A percentile compares a stretch with the other conserved stretches of the same genome.
Evolutionary conservation across 805 yeast species (phyloP).

Genomic region (Blastobotrys americana): DNA sequence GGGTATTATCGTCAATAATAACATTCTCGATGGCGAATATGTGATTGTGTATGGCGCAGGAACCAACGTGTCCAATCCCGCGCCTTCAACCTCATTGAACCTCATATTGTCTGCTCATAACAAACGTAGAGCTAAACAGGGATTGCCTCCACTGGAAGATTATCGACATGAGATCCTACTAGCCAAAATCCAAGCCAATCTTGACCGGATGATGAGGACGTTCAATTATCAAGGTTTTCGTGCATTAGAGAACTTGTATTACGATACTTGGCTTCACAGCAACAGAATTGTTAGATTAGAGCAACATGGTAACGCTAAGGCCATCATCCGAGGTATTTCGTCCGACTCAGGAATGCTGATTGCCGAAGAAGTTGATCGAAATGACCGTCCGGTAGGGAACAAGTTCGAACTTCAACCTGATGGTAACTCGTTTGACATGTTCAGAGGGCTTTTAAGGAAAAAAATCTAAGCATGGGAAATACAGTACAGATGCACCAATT

Average conservation of each 20-base stretch:
- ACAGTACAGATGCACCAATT: background rate
- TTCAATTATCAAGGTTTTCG: slow-evolving; percentile 61
- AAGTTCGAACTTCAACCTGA: slow-evolving; percentile 81
- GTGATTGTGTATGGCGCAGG: slow-evolving; percentile 81
- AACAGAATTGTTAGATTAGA: slow-evolving; percentile 66
- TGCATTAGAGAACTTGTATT: slow-evolving; percentile 64
- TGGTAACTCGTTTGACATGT: slow-evolving; percentile 95
- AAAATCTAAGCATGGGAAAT: slow-evolving; percentile 30
- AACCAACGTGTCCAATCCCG: slow-evolving; percentile 70
- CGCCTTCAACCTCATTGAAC: slow-evolving; percentile 88
- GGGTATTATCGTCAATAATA: slow-evolving; percentile 80
- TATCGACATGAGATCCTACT: slow-evolving; percentile 43
- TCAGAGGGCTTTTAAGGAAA: slow-evolving; percentile 74
- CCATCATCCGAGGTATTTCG: slow-evolving; percentile 73
- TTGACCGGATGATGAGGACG: slow-evolving; percentile 47
- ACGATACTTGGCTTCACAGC: slow-evolving; percentile 78
- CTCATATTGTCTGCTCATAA: slow-evolving; percentile 59
- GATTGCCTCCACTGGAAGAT: slow-evolving; percentile 40
- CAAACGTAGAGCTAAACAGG: slow-evolving; percentile 37
- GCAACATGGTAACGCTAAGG: slow-evolving; percentile 45
- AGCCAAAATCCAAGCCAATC: slow-evolving; percentile 60
- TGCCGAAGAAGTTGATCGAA: slow-evolving; percentile 56
- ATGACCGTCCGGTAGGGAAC: slow-evolving; percentile 45
- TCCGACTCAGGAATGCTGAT: slow-evolving; percentile 74
- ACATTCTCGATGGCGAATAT: slow-evolving; percentile 51